These are phyloP conservation scores for Xylaria digitata DNA, from an alignment of 2,329 filamentous ascomycete species.

Conservation along the genomic window DNA sequence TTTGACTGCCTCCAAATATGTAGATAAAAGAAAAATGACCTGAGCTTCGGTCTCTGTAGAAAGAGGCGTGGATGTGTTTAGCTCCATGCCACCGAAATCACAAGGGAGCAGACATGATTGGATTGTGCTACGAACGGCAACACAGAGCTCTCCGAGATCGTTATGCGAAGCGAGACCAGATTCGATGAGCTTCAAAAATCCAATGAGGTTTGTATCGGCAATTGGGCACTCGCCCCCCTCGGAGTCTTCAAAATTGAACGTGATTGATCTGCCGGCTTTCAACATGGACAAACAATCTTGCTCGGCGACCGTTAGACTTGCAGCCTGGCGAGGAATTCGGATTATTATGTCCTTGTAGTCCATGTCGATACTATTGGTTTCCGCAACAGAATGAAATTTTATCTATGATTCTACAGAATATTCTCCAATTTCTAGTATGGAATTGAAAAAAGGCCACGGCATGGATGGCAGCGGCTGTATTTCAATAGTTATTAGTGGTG, in stretches of 20 bases:
- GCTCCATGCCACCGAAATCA: conserved; percentile 48
- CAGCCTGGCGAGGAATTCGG: conserved; percentile 9
- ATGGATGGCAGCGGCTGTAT: neutral
- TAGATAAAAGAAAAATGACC: conserved; percentile 46
- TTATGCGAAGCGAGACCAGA: conserved; percentile 3
- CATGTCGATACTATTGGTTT: neutral
- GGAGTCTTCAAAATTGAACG: conserved; percentile 2
- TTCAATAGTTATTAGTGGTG: neutral
- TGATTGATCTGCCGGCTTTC: neutral
- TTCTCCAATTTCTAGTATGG: too few species aligned
- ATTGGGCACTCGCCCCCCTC: neutral
- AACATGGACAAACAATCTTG: conserved; percentile 12
- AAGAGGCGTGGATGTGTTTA: conserved; percentile 31
- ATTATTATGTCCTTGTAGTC: neutral
- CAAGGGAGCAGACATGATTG: conserved; percentile 25
- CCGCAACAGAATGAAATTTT: neutral
- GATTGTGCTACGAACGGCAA: conserved; percentile 18
- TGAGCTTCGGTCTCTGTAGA: conserved; percentile 36
- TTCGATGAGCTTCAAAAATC: conserved; percentile 16
- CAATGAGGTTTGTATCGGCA: conserved; percentile 14
- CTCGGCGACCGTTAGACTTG: conserved; percentile 5
- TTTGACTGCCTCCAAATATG: conserved; percentile 48
- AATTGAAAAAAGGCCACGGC: neutral
- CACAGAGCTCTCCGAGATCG: conserved; percentile 4
- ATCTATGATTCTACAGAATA: too few species aligned